Base-by-base conservation (phyloP, 371 early-diverging fungal genomes). In the Synchytrium microbalum region DNA sequence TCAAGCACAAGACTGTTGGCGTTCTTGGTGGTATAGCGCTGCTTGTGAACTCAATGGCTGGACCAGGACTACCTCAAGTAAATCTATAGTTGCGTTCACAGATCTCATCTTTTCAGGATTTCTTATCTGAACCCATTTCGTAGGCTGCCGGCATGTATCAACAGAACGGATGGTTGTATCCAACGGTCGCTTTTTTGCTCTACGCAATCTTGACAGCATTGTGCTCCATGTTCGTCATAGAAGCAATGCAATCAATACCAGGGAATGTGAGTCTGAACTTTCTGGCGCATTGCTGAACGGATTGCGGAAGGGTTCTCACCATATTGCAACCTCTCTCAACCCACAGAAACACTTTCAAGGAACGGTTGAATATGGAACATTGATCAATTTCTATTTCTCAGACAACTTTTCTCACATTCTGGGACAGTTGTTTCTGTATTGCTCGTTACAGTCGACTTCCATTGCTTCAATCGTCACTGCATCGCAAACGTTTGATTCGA, bases 211-310 rank as follows among this genome's bases (percentile, higher is more conserved):
- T 76, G 2, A 62, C 73, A 1, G 54, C 68, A n/a, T 63, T 73
- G 1, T 71, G 63, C 60, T 58, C 64, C 19, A 71, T 89, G 2
- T 86, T 89, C 66, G 79, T 88, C 31, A 83, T 86, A 54, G 88
- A 89, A 66, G 85, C 86, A 2, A 79, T 89, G 78, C 85, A 86
- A 29, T 79, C 77, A 54, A 82, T 88, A 38, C 82, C 83, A 14
- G 90, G 88, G 29, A 88, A 88, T 38, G 5, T 5, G 19, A 19
- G 46, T 77, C 77, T 62, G 75, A 79, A 75, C 75, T 74, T 65
- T 8, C 27, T 51, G 10, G 19, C 46, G 46, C 46, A 10, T 38
- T 38, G 46, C 19, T 38, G n/a, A n/a, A n/a, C n/a, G n/a, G n/a
- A n/a, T n/a, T n/a, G n/a, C n/a, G n/a, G n/a, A n/a, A n/a, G n/a